phyloP scores from a whole-genome alignment of 495 filamentous ascomycete genomes.

The Cudoniella acicularis region DNA sequence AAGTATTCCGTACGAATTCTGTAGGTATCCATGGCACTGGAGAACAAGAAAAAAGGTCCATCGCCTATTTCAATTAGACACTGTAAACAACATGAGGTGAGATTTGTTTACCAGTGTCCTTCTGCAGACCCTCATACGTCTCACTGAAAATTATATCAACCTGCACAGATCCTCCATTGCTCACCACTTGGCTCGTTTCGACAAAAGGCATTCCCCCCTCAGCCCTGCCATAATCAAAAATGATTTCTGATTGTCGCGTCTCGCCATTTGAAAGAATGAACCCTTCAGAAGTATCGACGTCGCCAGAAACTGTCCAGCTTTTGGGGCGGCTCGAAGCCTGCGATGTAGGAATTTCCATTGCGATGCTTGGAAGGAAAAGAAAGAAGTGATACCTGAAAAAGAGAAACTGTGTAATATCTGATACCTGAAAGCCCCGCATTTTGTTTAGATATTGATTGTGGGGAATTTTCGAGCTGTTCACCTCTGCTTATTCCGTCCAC shows the following conservation, averaged over 20 bases:
- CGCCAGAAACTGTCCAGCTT: background rate
- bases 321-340: background rate
- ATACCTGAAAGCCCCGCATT: too few species aligned
- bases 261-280: conserved; percentile 1
- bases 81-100: background rate
- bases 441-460: too few species aligned
- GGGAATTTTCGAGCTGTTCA: too few species aligned
- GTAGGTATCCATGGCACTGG: conserved; percentile 21
- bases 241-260: conserved; percentile 6
- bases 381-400: too few species aligned
- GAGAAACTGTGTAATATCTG: too few species aligned
- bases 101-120: conserved; percentile 2
- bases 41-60: conserved; percentile 21
- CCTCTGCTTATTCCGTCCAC: too few species aligned
- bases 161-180: conserved; percentile 1
- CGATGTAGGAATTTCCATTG: background rate
- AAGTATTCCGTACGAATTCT: conserved; percentile 1
- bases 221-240: conserved; percentile 11
- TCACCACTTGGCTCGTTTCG: background rate
- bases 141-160: conserved; percentile 19
- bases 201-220: conserved; percentile 14
- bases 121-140: conserved; percentile 5
- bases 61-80: conserved; percentile 11
- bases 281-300: background rate
- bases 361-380: too few species aligned